Evolutionary conservation across 768 basidiomycete species (phyloP), one percentile per base, ranked within the genome.

Genomic region (Lactarius tabidus): DNA sequence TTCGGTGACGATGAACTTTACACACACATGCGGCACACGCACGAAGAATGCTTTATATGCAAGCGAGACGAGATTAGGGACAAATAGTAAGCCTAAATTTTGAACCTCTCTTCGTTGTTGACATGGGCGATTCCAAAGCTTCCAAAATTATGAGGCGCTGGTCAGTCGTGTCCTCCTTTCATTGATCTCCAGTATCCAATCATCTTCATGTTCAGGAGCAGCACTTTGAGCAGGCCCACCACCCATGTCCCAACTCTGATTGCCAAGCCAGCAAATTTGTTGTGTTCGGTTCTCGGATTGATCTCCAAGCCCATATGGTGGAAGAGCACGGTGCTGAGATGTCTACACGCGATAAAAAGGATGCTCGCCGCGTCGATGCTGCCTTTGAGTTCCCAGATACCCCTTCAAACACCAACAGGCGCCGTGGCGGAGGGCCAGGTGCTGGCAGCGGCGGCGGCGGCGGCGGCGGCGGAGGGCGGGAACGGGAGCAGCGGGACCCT

Each of bases 41-140:
- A 99, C 76, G 96, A 99, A 75, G 95, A 98, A 72, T 98, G 96
- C 74, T 97, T 97, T 70, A 75, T 99, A 17, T 99, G 97, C 75
- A 93, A 93, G 73, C 82, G 89, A 33, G 84, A 88, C 62, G 93
- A 89, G 8, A 70, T 91, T 45, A 80, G 83, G 68, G 86, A 95
- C 75, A 86, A 94, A 77, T 95, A 97, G 93, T 97, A 71, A 72
- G 93, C 51, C 4, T 18, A 29, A 23, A 15, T 33, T 14, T 20
- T 39, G 66, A 53, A 6, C 43, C 64, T 39, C 59, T 51, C 66
- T 17, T 6, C 43, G 2, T 23, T 31, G 10, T 48, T 62, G 18
- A 65, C 43, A 51, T 54, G 17, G 35, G n/a, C 20, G 59, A 43
- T 31, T 45, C 41, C 15, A 2, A 64, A 95, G 91, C 75, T 93